Conservation (phyloP, 2,329 filamentous ascomycete species). For the Ophiostoma sp. region DNA sequence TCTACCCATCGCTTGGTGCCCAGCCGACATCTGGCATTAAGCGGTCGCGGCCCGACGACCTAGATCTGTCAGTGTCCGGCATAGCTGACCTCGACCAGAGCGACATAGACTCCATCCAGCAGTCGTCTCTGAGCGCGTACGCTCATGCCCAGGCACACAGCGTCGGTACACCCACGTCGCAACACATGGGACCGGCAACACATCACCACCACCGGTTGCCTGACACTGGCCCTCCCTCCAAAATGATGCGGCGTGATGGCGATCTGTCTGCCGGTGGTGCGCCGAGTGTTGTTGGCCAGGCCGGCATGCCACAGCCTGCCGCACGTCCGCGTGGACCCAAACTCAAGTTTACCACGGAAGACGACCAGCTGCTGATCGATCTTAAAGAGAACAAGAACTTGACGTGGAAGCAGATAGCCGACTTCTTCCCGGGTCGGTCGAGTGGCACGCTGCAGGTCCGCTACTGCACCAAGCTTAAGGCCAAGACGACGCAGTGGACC, state of each 20-base stretch:
- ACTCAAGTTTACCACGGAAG: slow-evolving; percentile 87
- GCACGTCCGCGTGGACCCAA: slow-evolving; percentile 78
- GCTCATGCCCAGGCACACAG: not conserved
- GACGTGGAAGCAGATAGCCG: slow-evolving; percentile 96
- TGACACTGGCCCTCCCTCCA: slow-evolving; percentile 61
- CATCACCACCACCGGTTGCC: slow-evolving; percentile 77
- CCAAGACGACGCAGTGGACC: slow-evolving; percentile 88
- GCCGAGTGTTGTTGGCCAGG: slow-evolving; percentile 79
- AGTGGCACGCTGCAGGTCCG: slow-evolving; percentile 88
- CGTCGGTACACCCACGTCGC: not conserved
- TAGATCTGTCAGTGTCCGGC: slow-evolving; percentile 46
- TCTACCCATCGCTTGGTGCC: slow-evolving; percentile 44
- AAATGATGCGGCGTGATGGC: slow-evolving; percentile 58
- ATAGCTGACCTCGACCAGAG: slow-evolving; percentile 49
- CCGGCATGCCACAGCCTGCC: slow-evolving; percentile 80
- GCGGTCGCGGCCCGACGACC: slow-evolving; percentile 52
- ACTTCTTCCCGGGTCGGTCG: slow-evolving; percentile 87
- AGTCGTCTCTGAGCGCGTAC: slow-evolving; percentile 27
- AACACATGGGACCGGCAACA: not conserved
- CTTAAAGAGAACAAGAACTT: slow-evolving; percentile 91
- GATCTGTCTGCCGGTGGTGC: slow-evolving; percentile 46
- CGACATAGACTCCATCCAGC: slow-evolving; percentile 50
- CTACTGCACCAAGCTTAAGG: slow-evolving; percentile 92
- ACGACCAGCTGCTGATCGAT: slow-evolving; percentile 81
- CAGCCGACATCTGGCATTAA: slow-evolving; percentile 39